phyloP scores from a whole-genome alignment of 2,329 filamentous ascomycete species.

The Colletotrichum phormii region DNA sequence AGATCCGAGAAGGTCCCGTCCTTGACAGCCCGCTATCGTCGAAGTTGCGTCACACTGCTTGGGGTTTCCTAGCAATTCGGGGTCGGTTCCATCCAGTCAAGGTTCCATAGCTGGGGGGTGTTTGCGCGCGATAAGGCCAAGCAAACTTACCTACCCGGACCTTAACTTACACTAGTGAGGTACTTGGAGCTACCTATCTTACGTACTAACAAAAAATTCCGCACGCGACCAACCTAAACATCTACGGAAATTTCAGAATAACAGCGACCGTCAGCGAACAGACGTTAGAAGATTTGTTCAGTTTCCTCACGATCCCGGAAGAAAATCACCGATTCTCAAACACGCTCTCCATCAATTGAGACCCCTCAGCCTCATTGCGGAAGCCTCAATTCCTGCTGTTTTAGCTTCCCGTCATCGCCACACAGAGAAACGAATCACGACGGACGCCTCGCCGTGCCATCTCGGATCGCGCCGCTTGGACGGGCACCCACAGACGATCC shows the following conservation, averaged over 20 bases:
- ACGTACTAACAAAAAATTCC: not conserved
- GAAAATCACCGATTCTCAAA: constrained; percentile 13
- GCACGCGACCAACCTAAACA: not conserved
- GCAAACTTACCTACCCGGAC: not conserved
- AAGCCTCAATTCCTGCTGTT: constrained; percentile 17
- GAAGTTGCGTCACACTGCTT: constrained; percentile 34
- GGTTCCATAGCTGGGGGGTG: not conserved
- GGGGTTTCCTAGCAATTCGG: not conserved
- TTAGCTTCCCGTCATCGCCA: constrained; percentile 29
- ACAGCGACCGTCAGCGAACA: constrained; percentile 4
- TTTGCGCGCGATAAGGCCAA: not conserved
- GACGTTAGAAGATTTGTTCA: constrained; percentile 17
- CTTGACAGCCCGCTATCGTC: constrained; percentile 22
- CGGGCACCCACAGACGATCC: constrained; percentile 25
- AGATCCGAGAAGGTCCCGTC: constrained; percentile 10
- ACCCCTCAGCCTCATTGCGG: constrained; percentile 30
- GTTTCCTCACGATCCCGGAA: constrained; percentile 1
- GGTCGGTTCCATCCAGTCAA: not conserved
- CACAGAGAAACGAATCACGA: constrained; percentile 4
- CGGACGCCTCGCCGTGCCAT: constrained; percentile 9
- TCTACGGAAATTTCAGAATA: not conserved
- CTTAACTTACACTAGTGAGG: not conserved
- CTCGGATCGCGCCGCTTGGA: constrained; percentile 32
- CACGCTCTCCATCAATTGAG: constrained; percentile 26
- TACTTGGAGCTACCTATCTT: not conserved